Percentiles rank a stretch among this genome's conserved stretches.
Conservation (phyloP, 179 eudicot genomes). For the Spergularia azorica region DNA sequence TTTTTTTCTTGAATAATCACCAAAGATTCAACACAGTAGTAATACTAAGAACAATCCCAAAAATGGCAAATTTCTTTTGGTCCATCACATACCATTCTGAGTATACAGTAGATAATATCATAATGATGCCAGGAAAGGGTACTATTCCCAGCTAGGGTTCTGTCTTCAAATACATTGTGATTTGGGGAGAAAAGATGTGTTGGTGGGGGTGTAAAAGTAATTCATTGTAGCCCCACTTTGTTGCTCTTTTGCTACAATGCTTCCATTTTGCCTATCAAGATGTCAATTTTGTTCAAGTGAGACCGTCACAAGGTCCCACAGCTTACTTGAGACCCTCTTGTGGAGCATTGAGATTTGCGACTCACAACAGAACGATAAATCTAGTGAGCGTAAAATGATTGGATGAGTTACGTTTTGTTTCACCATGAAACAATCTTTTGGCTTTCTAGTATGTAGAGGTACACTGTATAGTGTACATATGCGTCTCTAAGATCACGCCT, state of each 20-base stretch:
- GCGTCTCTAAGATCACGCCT: not conserved
- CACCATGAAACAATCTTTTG: not conserved
- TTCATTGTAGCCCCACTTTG: not conserved
- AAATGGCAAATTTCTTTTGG: slow-evolving; percentile 20
- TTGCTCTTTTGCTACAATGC: slow-evolving; percentile 7
- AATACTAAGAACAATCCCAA: slow-evolving; percentile 7
- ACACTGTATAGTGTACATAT: not conserved
- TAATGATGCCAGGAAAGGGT: slow-evolving; percentile 16
- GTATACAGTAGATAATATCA: not conserved
- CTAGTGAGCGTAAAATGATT: not conserved
- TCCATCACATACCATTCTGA: not conserved
- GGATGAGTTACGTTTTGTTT: not conserved
- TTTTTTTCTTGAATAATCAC: not conserved
- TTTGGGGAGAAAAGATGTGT: not conserved
- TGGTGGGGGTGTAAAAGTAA: not conserved
- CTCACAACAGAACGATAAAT: not conserved
- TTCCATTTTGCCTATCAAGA: not conserved
- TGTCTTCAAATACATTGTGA: slow-evolving; percentile 19
- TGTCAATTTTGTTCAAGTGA: too few species aligned
- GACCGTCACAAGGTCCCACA: too few species aligned
- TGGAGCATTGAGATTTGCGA: too few species aligned
- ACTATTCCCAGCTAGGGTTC: slow-evolving; percentile 7
- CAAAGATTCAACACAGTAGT: slow-evolving; percentile 10
- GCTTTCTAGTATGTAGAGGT: not conserved
- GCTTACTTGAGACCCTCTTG: too few species aligned